These are phyloP conservation scores for Blastobotrys peoriensis DNA, from an alignment of 805 yeast genomes.

Conservation along the genomic window DNA sequence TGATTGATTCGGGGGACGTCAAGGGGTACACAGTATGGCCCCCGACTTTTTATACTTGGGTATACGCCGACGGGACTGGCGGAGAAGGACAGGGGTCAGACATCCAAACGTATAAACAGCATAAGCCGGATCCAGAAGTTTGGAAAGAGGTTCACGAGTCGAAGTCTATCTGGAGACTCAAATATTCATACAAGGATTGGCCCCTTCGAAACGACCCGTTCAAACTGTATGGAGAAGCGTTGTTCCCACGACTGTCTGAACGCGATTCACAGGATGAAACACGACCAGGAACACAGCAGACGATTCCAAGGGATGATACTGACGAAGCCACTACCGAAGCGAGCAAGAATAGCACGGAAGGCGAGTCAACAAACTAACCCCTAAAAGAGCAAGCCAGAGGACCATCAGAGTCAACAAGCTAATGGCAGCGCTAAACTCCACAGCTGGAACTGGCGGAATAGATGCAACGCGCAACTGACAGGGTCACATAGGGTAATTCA, in stretches of 20 bases:
- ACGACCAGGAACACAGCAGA: no score
- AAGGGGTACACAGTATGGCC: constrained; percentile 11
- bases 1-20: constrained; percentile 6
- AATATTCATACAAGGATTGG: neutral
- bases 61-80: constrained; percentile 11
- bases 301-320: no score
- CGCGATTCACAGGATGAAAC: no score
- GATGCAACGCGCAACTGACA: no score
- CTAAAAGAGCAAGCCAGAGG: no score
- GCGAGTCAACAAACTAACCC: no score
- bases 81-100: constrained; percentile 10
- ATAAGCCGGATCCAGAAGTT: neutral
- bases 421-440: no score
- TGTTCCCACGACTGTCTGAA: neutral
- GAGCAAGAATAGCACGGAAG: no score
- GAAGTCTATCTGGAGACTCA: neutral
- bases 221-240: neutral
- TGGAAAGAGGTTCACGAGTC: neutral
- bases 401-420: no score
- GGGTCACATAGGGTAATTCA: no score
- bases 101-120: constrained; percentile 1
- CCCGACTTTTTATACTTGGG: constrained; percentile 12
- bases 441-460: no score
- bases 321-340: no score
- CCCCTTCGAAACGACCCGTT: neutral